Base-by-base conservation (phyloP, 2,329 filamentous ascomycete species). In the Colletotrichum orchidophilum region DNA sequence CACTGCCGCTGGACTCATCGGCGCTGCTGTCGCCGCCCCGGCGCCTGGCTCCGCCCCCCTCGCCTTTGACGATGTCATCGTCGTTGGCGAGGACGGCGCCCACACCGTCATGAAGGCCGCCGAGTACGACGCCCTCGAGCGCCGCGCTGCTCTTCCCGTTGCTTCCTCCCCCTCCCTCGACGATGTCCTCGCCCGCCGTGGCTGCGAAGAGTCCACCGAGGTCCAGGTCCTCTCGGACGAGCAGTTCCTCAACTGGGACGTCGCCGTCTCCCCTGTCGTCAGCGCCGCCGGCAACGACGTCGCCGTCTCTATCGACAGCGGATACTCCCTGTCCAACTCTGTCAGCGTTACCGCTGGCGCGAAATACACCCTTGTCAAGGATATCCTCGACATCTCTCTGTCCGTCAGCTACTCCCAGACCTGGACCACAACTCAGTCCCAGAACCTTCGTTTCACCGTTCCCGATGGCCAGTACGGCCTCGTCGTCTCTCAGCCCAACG, bases 231-330 rank as follows among this genome's bases (percentile, higher is more conserved):
- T 75, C 26, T 73, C 72, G 6, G 75, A 76, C 29, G 63, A 71
- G 3, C 75, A 74, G 39, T 83, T 83, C 74, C 74, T 80, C 26
- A 81, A 81, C 74, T 83, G 81, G 81, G 82, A 83, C 66, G 75
- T 81, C 1, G 75, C 74, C 57, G 81, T 82, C 74, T 83, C 81
- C 15, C 75, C 77, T 24, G 78, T 83, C 11, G 73, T 80, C 15
- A 76, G 76, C 58, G 79, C 79, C 8, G 75, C 73, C 9, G 77
- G 76, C 8, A 76, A 74, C 26, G 75, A 59, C 3, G 75, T 79
- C 50, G 71, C 64, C n/a, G 77, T 83, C 11, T 65, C 80, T 2
- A 74, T 80, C 8, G 75, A 75, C 27, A 65, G 75, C n/a, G 82
- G 82, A 13, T 82, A 79, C 75, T 72, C 73, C 5, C 73, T 84